Evolutionary conservation across 2,329 filamentous ascomycete genomes (phyloP).

Genomic region (Hypoxylon sp.): DNA sequence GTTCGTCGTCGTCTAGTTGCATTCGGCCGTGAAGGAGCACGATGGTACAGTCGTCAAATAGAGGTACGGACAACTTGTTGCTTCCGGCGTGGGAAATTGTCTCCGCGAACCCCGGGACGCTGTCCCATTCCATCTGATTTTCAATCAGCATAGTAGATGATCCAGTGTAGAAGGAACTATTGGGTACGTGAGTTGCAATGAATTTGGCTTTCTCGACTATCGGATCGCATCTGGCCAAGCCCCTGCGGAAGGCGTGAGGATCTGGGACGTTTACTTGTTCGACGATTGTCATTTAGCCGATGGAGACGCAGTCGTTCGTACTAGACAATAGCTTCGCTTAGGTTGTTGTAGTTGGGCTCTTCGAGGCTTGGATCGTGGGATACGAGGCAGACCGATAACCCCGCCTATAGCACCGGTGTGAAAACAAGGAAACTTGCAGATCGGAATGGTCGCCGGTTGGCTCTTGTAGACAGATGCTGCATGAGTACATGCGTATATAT

Average conservation of each 20-base stretch:
- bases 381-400: neutral
- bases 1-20: conserved; percentile 15
- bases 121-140: conserved; percentile 10
- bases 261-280: neutral
- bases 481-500: neutral
- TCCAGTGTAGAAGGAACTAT: neutral
- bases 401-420: neutral
- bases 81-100: neutral
- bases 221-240: neutral
- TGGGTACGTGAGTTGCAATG: neutral
- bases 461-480: neutral
- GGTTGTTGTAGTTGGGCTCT: neutral
- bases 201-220: neutral
- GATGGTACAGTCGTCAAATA: conserved; percentile 16
- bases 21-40: conserved; percentile 11
- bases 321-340: neutral
- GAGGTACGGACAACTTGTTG: neutral
- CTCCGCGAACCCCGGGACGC: neutral
- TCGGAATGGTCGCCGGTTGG: conserved; percentile 3
- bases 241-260: neutral
- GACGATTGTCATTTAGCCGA: neutral
- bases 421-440: neutral
- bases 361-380: neutral
- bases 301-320: neutral
- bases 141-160: neutral